Conservation (phyloP, 148 eudicot species). For the Amaranthus palmeri region DNA sequence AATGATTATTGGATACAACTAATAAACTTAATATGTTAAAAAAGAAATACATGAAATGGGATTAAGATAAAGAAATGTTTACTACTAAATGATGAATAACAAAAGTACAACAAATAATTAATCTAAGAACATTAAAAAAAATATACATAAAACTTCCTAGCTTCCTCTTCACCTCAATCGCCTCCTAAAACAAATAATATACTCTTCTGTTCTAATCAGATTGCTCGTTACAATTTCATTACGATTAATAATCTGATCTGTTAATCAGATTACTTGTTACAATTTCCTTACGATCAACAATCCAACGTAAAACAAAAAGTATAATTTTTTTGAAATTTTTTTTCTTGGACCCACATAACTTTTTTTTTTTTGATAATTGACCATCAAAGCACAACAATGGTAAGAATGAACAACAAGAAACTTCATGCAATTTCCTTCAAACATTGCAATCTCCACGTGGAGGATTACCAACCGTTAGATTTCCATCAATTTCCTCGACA, state of each 20-base stretch:
- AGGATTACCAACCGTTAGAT: background rate
- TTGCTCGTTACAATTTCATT: too few relatives aligned
- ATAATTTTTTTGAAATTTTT: too few relatives aligned
- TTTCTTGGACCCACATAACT: background rate
- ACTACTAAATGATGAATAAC: background rate
- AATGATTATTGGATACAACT: too few relatives aligned
- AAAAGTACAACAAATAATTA: slow-evolving; percentile 1
- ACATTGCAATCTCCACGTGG: slow-evolving; percentile 23
- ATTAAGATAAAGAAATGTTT: slow-evolving; percentile 6
- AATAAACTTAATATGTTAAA: too few relatives aligned
- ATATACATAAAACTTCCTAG: slow-evolving; percentile 6
- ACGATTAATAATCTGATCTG: too few relatives aligned
- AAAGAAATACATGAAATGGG: background rate
- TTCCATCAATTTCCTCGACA: slow-evolving; percentile 16
- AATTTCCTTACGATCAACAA: too few relatives aligned
- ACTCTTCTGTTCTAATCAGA: too few relatives aligned
- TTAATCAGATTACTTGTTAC: too few relatives aligned
- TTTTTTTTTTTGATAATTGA: background rate
- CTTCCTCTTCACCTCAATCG: background rate
- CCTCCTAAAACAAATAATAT: too few relatives aligned
- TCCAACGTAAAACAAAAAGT: too few relatives aligned
- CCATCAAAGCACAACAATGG: background rate
- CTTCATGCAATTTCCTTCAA: slow-evolving; percentile 1
- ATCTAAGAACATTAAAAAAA: background rate
- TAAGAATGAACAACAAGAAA: background rate